Base-by-base conservation (phyloP, 2,329 filamentous ascomycete genomes). In the Neonectria sp. region DNA sequence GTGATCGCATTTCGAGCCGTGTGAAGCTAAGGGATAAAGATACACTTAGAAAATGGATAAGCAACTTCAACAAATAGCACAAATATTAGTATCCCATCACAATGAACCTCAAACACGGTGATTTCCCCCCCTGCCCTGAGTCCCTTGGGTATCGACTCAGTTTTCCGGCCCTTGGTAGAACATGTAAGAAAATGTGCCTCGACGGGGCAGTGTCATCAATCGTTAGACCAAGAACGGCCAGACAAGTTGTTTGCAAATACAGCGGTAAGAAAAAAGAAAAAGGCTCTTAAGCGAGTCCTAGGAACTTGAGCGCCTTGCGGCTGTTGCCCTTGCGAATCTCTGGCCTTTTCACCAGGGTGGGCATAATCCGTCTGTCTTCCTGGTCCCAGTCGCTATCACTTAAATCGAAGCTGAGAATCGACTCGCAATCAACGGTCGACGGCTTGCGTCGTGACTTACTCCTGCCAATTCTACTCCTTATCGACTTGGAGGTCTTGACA, bases 351-450 rank as follows among this genome's bases (percentile, higher is more conserved):
- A 83, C 74, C 43, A 83, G 84, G 27, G 87, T 79, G 4, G 86
- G 86, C 84, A 89, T 87, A 35, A 89, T 82, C 46, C 85, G 80
- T 35, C 85, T 82, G 75, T 86, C 85, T 64, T 88, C 86, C 25
- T 81, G 71, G 63, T 86, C 84, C 65, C 84, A 82, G 55, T 82
- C 80, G 65, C 79, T 81, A 27, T 86, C 84, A 13, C 77, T 74
- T 5, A 76, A 76, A 45, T 85, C 82, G 61, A 78, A 76, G 11
- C 79, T 78, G 29, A 80, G 76, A 56, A 81, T 73, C 12, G 79
- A 81, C 60, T 73, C 73, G 6, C 65, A 68, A 43, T 80, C 80
- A 33, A 72, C 65, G 2, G 62, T 51, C 58, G 75, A 43, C 9
- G 68, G 43, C 56, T 71, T 73, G 27, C 63, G 67, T 17, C 73